phyloP scores from a whole-genome alignment of 352 stramenopile species.

The Pseudoperonospora humuli region DNA sequence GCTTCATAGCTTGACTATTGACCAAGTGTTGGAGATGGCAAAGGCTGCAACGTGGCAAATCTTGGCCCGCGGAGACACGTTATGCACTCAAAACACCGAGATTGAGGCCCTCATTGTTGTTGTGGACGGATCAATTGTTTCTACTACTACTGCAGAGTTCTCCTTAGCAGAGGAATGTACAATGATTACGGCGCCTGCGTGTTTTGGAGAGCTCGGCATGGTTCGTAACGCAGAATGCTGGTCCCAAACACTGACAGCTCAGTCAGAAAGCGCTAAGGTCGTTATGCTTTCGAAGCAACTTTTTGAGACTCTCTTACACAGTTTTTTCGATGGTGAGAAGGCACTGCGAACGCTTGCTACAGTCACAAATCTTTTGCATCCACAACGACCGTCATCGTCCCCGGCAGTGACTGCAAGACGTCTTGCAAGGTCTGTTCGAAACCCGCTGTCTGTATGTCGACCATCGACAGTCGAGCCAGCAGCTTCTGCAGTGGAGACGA shows the following conservation, averaged over 20 bases:
- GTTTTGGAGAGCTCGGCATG: constrained; percentile 51
- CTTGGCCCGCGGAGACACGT: constrained; percentile 7
- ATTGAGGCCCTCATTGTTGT: constrained; percentile 39
- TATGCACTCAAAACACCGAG: constrained; percentile 18
- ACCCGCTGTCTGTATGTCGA: too few relatives aligned
- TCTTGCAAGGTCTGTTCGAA: too few relatives aligned
- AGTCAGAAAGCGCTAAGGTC: constrained; percentile 18
- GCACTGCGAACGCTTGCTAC: too few relatives aligned
- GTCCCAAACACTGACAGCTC: constrained; percentile 24
- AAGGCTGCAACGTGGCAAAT: constrained; percentile 34
- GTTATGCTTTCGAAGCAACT: too few relatives aligned
- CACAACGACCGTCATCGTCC: too few relatives aligned
- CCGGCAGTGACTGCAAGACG: too few relatives aligned
- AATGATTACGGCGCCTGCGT: constrained; percentile 4
- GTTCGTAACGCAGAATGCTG: constrained; percentile 35
- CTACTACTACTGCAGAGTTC: neutral
- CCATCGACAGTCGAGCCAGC: too few relatives aligned
- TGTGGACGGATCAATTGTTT: constrained; percentile 28
- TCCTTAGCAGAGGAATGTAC: too few relatives aligned
- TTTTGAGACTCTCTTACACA: too few relatives aligned
- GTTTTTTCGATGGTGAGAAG: too few relatives aligned
- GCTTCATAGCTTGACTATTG: constrained; percentile 26
- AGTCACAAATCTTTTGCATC: too few relatives aligned
- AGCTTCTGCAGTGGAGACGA: too few relatives aligned
- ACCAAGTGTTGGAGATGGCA: constrained; percentile 51